Conservation (phyloP, 805 yeast species). For the Clavispora phyllophila region DNA sequence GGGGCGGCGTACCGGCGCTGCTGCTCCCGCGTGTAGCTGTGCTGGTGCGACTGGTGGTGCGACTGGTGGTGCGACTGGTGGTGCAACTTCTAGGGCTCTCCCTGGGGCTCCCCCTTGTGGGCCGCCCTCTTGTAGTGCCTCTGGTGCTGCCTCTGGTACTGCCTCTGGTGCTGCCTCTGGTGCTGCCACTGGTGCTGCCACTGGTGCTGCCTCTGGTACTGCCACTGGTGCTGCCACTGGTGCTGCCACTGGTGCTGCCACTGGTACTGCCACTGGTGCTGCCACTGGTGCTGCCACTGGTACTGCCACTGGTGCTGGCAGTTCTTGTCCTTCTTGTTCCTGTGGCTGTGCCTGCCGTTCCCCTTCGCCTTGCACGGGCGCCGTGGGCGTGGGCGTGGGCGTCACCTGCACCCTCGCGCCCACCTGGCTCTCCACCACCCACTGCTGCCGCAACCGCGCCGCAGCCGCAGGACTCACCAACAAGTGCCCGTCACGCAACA, state of each 20-base stretch:
- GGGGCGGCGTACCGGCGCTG: no score
- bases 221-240: no score
- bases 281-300: background rate
- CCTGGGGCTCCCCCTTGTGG: no score
- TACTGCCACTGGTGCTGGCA: no score
- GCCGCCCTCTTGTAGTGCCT: background rate
- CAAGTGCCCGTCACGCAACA: slow-evolving; percentile 3
- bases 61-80: background rate
- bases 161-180: background rate
- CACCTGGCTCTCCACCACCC: background rate
- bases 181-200: background rate
- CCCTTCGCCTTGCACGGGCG: no score
- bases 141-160: background rate
- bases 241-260: background rate
- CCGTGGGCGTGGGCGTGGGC: no score
- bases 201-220: background rate
- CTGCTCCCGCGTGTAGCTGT: no score
- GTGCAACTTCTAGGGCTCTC: background rate
- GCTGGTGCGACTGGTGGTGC: background rate
- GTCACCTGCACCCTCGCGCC: no score
- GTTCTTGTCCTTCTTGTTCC: no score
- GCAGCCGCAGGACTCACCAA: slow-evolving; percentile 6
- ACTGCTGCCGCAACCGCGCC: slow-evolving; percentile 2
- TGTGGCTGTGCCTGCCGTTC: background rate
- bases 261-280: background rate